Evolutionary conservation across 148 eudicot species (phyloP).

Genomic region (Rhododendron mucronatum): DNA sequence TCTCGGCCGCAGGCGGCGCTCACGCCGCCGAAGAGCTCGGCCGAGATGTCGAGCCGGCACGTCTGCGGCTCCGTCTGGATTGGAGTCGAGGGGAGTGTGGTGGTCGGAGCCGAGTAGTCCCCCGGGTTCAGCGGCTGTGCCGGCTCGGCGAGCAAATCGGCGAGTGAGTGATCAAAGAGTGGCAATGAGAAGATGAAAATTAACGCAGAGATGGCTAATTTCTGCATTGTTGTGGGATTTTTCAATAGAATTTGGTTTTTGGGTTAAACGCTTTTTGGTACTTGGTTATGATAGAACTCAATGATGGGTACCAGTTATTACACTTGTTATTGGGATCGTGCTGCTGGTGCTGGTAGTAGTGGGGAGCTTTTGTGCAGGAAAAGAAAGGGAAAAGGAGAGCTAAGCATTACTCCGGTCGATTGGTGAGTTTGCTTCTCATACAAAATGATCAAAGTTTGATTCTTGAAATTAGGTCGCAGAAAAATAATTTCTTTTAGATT

Average conservation of each 20-base stretch:
- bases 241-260: background rate
- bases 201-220: background rate
- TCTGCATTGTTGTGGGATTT: background rate
- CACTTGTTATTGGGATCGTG: background rate
- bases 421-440: background rate
- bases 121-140: constrained; percentile 57
- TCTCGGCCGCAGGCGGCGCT: constrained; percentile 56
- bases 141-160: constrained; percentile 57
- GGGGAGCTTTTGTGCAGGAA: background rate
- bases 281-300: background rate
- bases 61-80: constrained; percentile 43
- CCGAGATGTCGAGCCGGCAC: constrained; percentile 78
- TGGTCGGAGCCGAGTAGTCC: constrained; percentile 34
- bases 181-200: background rate
- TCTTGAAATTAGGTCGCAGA: too few relatives aligned
- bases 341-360: background rate
- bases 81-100: constrained; percentile 81
- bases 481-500: too few relatives aligned
- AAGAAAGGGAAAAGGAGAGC: background rate
- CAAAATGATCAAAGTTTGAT: too few relatives aligned
- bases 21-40: constrained; percentile 92
- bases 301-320: background rate
- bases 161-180: background rate
- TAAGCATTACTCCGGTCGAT: too few relatives aligned
- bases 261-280: background rate